Base-by-base conservation (phyloP, 805 yeast species). In the Candida oleophila region DNA sequence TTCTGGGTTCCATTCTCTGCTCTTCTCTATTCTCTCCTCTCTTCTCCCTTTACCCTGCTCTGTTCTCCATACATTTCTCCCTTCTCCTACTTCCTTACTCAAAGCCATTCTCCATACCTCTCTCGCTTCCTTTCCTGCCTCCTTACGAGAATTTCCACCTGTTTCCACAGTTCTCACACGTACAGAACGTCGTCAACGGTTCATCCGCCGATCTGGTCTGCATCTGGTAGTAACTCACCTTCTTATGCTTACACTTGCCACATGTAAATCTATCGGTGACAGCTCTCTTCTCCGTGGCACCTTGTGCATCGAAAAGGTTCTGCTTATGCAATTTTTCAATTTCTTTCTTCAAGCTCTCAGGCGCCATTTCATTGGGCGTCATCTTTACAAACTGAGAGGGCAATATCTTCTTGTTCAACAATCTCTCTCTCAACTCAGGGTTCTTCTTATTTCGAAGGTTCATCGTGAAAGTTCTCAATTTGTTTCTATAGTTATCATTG, bases 181-280 rank as follows among this genome's bases (percentile, higher is more conserved):
- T 91, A 74, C 99, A 94, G 65, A 94, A 94, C 1, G 99, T 94
- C 5, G 99, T 94, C 60, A 94, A 79, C 49, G 99, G 99, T 69
- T 94, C 99, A 81, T 94, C 99, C 16, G 99, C 99, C 48, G 96
- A 88, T 69, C 99, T 79, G 30, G 99, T 94, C 75, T 94, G 99
- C 85, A 94, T 80, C 72, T 94, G 99, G 68, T 91, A 92, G 66
- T 94, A 94, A 56, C 96, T 87, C 37, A 94, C 99, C 74, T 89
- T 90, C 77, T 91, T 90, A 65, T 90, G 92, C 69, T 92, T 94
- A 80, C 99, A 94, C 67, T 92, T 94, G 43, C 98, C 97, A 70
- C 99, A 94, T 1, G 96, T 86, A 66, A 94, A 94, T 66, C 98
- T 78, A 66, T 92, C 98, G 5, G 99, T 94, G 34, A 89, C 90